Base-by-base conservation (phyloP, 1,284 basidiomycete genomes). In the Cryptococcus jaspeensis region DNA sequence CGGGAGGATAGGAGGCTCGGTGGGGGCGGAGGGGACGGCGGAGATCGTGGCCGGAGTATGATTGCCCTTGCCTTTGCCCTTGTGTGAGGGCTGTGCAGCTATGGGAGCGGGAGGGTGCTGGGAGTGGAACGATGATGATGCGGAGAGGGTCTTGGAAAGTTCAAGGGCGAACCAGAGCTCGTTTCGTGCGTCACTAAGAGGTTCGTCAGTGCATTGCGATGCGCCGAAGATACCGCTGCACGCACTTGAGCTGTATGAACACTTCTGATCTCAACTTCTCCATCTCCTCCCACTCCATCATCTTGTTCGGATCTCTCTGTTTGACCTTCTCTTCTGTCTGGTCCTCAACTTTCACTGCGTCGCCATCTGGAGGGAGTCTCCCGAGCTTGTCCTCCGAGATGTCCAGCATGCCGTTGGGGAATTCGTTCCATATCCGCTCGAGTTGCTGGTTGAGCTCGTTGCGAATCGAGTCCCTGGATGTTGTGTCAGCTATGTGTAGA, bases 91-190 rank as follows among this genome's bases (percentile, higher is more conserved):
- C 28, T 49, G 13, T 5, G 22, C 28, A 23, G 64, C 54, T 15
- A 42, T 36, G 5, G 66, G 66, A n/a, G 62, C 55, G 5, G 62
- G 56, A 5, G 74, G 74, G 1, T 71, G 67, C 32, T 72, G 61
- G n/a, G 60, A 50, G 6, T 64, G 53, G 46, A 63, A 69, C 8
- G 50, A 42, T 0, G 65, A 55, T 2, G 66, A 67, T 1, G 55
- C 53, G 1, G 64, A 49, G 11, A 76, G 66, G 5, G 70, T 71
- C 51, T 72, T 73, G 40, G 67, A 70, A 6, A 76, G 62, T 53
- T 76, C 72, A 16, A 73, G 59, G 5, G 66, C 63, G 43, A 64
- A 74, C 72, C 72, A 76, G 18, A 76, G 60, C 59, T 76, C 73
- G 47, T 75, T 74, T 4, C 72, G 67, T 11, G 73, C 72, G 38